A percentile compares a stretch with the other conserved stretches of the same genome.
Conservation (phyloP, 371 early-diverging fungal species). For the Mucor piriformis region DNA sequence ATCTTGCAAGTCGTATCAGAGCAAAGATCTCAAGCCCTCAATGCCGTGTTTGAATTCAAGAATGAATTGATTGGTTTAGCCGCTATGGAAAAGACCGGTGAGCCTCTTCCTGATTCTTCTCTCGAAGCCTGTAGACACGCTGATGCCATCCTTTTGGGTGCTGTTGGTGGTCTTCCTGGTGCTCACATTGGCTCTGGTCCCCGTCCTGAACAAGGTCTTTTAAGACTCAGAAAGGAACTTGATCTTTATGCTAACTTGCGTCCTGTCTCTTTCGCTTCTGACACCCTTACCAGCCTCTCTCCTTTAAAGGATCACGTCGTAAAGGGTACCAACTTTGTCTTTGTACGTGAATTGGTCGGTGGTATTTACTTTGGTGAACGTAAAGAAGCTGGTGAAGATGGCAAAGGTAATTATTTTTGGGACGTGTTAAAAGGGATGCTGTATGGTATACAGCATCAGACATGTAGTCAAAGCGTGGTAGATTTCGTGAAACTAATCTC, state of each 20-base stretch:
- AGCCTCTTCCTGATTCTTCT: constrained; percentile 80
- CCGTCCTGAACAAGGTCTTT: constrained; percentile 93
- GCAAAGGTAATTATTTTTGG: constrained; percentile 49
- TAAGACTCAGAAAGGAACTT: constrained; percentile 88
- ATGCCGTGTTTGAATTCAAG: constrained; percentile 70
- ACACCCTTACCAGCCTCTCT: constrained; percentile 77
- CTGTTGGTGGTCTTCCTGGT: constrained; percentile 86
- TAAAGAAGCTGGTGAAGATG: constrained; percentile 82
- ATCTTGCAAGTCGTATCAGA: constrained; percentile 79
- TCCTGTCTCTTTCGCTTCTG: constrained; percentile 91
- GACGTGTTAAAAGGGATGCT: background rate
- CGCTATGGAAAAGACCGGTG: constrained; percentile 90
- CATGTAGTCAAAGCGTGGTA: background rate
- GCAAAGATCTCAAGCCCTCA: constrained; percentile 57
- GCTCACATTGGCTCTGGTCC: constrained; percentile 92
- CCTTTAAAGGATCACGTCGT: constrained; percentile 92
- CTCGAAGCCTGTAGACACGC: constrained; percentile 81
- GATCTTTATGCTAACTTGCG: constrained; percentile 95
- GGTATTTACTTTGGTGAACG: constrained; percentile 97
- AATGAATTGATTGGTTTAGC: constrained; percentile 88
- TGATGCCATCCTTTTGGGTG: constrained; percentile 92
- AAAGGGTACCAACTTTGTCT: constrained; percentile 85
- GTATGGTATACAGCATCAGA: background rate
- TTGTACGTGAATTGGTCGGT: constrained; percentile 94
- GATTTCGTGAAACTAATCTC: background rate